These are phyloP conservation scores for Lizonia empirigonia DNA, from an alignment of 2,329 filamentous ascomycete genomes.

Conservation along the genomic window DNA sequence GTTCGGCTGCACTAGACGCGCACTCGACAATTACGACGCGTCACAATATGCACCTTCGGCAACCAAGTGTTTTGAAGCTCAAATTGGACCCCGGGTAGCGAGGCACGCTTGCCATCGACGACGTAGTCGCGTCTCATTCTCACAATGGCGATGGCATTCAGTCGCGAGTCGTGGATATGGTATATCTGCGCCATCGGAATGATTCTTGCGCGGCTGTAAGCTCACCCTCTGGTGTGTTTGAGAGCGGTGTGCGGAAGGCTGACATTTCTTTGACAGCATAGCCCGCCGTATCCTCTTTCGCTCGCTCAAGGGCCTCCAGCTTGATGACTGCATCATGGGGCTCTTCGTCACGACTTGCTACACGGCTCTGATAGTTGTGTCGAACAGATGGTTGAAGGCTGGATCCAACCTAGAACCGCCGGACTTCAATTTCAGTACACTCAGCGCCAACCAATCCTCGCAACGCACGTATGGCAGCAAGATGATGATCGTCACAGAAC, in stretches of 20 bases:
- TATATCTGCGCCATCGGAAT: slow-evolving; percentile 51
- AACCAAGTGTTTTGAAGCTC: not conserved
- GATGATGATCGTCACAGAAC: slow-evolving; percentile 60
- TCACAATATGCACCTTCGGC: slow-evolving; percentile 9
- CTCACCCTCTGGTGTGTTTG: slow-evolving; percentile 1
- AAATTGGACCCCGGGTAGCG: slow-evolving; percentile 5
- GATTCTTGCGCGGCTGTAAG: slow-evolving; percentile 51
- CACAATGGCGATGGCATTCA: slow-evolving; percentile 37
- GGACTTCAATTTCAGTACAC: slow-evolving; percentile 52
- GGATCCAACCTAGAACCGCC: slow-evolving; percentile 54
- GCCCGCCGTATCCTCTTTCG: slow-evolving; percentile 55
- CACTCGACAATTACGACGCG: not conserved
- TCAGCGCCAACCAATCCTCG: slow-evolving; percentile 46
- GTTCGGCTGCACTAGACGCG: not conserved
- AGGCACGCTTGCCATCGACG: not conserved
- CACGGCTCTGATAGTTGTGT: slow-evolving; percentile 56
- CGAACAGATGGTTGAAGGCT: slow-evolving; percentile 51
- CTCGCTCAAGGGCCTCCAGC: slow-evolving; percentile 55
- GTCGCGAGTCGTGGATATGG: slow-evolving; percentile 56
- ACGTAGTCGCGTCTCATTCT: not conserved
- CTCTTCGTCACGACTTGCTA: slow-evolving; percentile 56
- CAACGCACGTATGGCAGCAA: slow-evolving; percentile 48
- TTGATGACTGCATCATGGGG: slow-evolving; percentile 64
- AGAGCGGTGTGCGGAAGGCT: slow-evolving; percentile 8
- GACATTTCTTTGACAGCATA: slow-evolving; percentile 37